Conservation (phyloP, 257 asterid genomes). For the Handroanthus guayacan region DNA sequence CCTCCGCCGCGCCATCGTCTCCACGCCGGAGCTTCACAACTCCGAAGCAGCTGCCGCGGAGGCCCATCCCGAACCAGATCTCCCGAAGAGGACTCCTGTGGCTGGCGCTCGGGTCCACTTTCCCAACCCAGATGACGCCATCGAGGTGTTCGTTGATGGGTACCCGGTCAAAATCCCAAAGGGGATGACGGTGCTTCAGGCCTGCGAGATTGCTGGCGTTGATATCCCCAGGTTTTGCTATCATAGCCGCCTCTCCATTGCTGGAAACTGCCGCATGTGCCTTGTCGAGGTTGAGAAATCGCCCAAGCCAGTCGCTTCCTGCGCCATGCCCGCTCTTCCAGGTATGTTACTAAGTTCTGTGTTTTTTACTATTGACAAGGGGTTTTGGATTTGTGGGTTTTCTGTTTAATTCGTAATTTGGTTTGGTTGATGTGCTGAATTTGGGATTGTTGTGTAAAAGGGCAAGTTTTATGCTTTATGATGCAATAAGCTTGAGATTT, state of each 20-base stretch:
- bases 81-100: slow-evolving; percentile 69
- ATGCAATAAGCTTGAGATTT: not conserved
- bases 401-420: not conserved
- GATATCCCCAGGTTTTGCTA: slow-evolving; percentile 93
- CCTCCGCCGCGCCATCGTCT: slow-evolving; percentile 72
- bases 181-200: slow-evolving; percentile 96
- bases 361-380: not conserved
- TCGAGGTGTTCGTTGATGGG: slow-evolving; percentile 93
- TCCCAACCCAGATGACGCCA: slow-evolving; percentile 85
- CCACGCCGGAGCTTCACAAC: slow-evolving; percentile 84
- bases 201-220: slow-evolving; percentile 90
- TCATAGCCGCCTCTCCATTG: slow-evolving; percentile 84
- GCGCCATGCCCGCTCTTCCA: slow-evolving; percentile 99
- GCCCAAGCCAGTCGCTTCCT: slow-evolving; percentile 95
- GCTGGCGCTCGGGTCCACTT: slow-evolving; percentile 83
- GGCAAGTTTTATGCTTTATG: not conserved
- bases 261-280: slow-evolving; percentile 98
- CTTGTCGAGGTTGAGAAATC: slow-evolving; percentile 97
- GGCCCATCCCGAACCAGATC: slow-evolving; percentile 63
- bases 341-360: slow-evolving; percentile 44
- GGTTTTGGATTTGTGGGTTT: slow-evolving; percentile 1
- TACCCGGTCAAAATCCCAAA: slow-evolving; percentile 89
- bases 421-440: not conserved
- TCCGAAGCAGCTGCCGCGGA: slow-evolving; percentile 67
- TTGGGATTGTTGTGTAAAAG: not conserved